Evolutionary conservation across 306 rosid species (phyloP).

Genomic region (Lotus japonicus): DNA sequence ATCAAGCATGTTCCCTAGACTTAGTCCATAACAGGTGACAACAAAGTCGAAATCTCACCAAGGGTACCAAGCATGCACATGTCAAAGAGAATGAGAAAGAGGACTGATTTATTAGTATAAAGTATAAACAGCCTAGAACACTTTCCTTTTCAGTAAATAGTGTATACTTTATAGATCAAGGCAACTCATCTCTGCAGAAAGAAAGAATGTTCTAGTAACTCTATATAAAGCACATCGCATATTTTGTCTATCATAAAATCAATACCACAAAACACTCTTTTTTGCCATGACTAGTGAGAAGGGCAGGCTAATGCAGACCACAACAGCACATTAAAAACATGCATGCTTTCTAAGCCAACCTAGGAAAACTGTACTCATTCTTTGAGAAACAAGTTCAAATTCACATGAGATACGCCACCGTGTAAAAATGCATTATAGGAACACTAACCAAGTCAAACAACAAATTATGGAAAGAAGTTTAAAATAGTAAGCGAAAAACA

Average conservation of each 20-base stretch:
- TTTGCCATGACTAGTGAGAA: neutral
- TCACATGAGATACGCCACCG: neutral
- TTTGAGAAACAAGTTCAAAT: neutral
- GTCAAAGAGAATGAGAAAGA: neutral
- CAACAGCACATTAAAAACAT: slow-evolving; percentile 1
- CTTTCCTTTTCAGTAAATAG: neutral
- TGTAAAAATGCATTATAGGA: neutral
- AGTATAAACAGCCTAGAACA: neutral
- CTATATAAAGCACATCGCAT: neutral
- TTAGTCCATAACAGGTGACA: neutral
- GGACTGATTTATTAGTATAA: neutral
- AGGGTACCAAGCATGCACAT: neutral
- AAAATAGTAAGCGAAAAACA: neutral
- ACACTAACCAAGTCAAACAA: neutral
- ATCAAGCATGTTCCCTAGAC: neutral
- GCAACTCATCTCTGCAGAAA: neutral
- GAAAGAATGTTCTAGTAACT: neutral
- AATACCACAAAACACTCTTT: neutral
- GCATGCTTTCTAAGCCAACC: slow-evolving; percentile 2
- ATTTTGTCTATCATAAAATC: neutral
- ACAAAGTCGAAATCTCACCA: neutral
- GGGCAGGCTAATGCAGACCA: slow-evolving; percentile 9
- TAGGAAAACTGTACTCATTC: neutral
- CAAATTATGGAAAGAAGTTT: neutral
- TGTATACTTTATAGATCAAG: neutral